phyloP scores from a whole-genome alignment of 495 filamentous ascomycete species.

The Xylaria longipes region DNA sequence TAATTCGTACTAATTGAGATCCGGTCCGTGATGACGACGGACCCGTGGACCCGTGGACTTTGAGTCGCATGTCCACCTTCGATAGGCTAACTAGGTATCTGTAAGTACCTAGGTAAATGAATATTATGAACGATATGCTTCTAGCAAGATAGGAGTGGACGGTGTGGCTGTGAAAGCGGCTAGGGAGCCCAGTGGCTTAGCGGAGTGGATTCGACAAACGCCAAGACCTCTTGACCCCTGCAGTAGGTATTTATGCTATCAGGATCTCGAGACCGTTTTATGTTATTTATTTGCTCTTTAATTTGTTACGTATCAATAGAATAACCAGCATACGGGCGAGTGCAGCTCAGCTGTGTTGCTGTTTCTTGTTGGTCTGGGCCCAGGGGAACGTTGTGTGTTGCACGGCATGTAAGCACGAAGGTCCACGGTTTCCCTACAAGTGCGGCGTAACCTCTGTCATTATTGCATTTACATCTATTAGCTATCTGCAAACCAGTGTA shows the following conservation, averaged over 20 bases:
- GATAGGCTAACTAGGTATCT: background rate
- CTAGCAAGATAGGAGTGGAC: too few species aligned
- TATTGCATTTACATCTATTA: background rate
- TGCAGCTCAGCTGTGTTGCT: background rate
- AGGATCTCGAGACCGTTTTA: background rate
- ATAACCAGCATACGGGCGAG: background rate
- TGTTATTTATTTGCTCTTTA: background rate
- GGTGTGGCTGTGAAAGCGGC: too few species aligned
- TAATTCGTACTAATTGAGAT: background rate
- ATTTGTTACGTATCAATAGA: background rate
- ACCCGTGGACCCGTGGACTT: too few species aligned
- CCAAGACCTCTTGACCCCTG: too few species aligned
- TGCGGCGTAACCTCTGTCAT: background rate
- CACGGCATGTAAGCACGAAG: background rate
- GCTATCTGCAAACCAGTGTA: background rate
- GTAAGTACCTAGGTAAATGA: background rate
- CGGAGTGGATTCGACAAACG: too few species aligned
- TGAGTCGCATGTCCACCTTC: background rate
- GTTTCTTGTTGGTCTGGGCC: background rate
- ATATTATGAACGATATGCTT: slow-evolving; percentile 1
- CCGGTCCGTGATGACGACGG: slow-evolving; percentile 11
- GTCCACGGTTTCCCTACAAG: background rate
- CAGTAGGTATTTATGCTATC: too few species aligned
- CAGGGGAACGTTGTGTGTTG: background rate
- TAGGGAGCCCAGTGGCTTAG: too few species aligned